A percentile compares a stretch with the other conserved stretches of the same genome.
Conservation (phyloP, 1,284 basidiomycete species). For the Rhodofomes roseus region DNA sequence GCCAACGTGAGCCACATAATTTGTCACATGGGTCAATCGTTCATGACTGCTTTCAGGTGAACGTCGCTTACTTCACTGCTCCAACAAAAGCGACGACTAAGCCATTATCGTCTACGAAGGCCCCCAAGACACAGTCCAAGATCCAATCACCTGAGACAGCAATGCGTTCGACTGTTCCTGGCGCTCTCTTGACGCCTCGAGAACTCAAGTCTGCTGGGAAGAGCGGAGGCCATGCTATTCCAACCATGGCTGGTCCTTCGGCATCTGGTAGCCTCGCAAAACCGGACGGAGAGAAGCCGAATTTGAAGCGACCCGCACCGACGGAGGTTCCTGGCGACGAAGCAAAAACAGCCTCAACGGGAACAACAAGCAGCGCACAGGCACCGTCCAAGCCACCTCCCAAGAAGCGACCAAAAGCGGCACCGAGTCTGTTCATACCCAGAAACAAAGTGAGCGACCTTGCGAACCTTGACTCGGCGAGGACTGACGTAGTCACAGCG, state of each 20-base stretch:
- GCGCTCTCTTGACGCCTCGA: slow-evolving; percentile 14
- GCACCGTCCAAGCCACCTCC: slow-evolving; percentile 15
- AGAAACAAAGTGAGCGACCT: slow-evolving; percentile 21
- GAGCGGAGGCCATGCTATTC: neutral
- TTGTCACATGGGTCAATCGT: neutral
- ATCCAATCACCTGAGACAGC: neutral
- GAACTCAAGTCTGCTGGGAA: slow-evolving; percentile 15
- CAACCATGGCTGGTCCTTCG: neutral
- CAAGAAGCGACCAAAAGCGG: slow-evolving; percentile 27
- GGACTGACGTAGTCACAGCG: neutral
- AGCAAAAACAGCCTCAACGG: neutral
- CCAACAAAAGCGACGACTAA: slow-evolving; percentile 9
- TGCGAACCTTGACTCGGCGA: neutral
- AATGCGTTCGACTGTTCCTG: slow-evolving; percentile 3
- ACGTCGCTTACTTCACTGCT: slow-evolving; percentile 36
- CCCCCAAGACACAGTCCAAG: slow-evolving; percentile 17
- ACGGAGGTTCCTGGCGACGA: slow-evolving; percentile 10
- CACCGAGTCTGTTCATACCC: slow-evolving; percentile 29
- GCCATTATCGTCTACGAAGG: slow-evolving; percentile 9
- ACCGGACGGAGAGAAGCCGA: slow-evolving; percentile 9
- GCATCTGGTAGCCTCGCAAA: neutral
- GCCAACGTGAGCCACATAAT: slow-evolving; percentile 43
- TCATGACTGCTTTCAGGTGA: slow-evolving; percentile 26
- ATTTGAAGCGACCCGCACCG: slow-evolving; percentile 19
- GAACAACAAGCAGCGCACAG: slow-evolving; percentile 8